phyloP scores from a whole-genome alignment of 2,329 filamentous ascomycete genomes.

The Fusarium acutatum region DNA sequence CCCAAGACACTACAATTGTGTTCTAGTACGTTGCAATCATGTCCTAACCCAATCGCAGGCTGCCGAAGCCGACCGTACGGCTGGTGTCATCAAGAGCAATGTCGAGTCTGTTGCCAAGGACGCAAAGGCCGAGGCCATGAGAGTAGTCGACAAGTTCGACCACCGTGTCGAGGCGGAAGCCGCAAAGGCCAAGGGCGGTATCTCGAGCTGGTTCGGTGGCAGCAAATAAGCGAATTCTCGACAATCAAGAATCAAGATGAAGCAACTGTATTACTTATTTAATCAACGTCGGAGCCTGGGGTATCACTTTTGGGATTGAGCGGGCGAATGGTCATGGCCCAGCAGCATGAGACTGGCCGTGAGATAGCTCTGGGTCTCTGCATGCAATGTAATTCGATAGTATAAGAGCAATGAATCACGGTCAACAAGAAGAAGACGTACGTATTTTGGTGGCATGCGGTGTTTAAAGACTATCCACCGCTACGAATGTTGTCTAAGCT shows the following conservation, averaged over 20 bases:
- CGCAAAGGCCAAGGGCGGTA: conserved; percentile 81
- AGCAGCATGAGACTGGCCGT: conserved; percentile 21
- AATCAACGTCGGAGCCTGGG: conserved; percentile 17
- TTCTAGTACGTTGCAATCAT: not conserved
- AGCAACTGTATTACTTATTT: conserved; percentile 19
- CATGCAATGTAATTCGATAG: conserved; percentile 24
- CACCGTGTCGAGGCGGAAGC: conserved; percentile 81
- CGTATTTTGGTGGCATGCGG: not conserved
- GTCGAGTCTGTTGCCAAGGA: conserved; percentile 69
- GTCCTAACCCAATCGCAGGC: conserved; percentile 34
- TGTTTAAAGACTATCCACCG: not conserved
- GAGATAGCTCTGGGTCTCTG: conserved; percentile 2
- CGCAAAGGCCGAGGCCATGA: conserved; percentile 69
- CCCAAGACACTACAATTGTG: not conserved
- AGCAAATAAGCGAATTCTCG: conserved; percentile 40
- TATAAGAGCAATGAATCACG: conserved; percentile 25
- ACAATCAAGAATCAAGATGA: not conserved
- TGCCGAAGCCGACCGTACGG: conserved; percentile 69
- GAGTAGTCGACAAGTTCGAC: conserved; percentile 85
- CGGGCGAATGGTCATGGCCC: conserved; percentile 12
- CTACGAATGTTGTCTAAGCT: conserved; percentile 20
- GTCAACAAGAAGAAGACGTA: not conserved
- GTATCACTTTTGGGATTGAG: conserved; percentile 12
- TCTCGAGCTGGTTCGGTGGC: conserved; percentile 87
- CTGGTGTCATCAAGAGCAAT: conserved; percentile 68